A percentile compares a stretch with the other conserved stretches of the same genome.
Conservation (phyloP, 441 rosid species). For the Sinapis alba region DNA sequence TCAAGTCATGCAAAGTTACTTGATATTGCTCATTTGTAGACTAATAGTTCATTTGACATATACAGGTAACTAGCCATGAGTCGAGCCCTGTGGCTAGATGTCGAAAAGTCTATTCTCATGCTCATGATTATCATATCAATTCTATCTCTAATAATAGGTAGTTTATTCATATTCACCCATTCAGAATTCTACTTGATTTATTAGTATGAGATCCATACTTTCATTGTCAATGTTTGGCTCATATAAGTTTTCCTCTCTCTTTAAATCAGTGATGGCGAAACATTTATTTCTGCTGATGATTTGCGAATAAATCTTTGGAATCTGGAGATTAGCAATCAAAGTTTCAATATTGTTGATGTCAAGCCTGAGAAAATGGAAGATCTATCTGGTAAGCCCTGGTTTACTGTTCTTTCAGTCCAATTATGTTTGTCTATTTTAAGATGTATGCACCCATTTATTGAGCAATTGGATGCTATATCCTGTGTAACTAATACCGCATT, state of each 20-base stretch:
- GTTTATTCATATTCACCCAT: neutral
- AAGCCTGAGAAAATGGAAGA: constrained; percentile 99
- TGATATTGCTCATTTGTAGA: constrained; percentile 11
- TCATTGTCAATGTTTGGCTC: constrained; percentile 6
- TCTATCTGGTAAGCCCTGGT: constrained; percentile 70
- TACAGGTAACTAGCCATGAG: constrained; percentile 84
- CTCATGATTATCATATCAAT: constrained; percentile 98
- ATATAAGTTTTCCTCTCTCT: neutral
- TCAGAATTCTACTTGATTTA: neutral
- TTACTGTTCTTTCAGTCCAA: constrained; percentile 1
- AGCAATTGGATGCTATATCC: neutral
- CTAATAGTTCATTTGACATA: constrained; percentile 22
- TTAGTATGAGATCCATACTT: neutral
- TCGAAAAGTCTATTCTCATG: constrained; percentile 95
- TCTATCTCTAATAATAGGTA: constrained; percentile 98
- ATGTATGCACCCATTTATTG: neutral
- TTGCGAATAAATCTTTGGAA: constrained; percentile 98
- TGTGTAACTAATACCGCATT: constrained; percentile 12
- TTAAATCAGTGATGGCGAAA: constrained; percentile 86
- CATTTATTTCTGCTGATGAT: constrained; percentile 98
- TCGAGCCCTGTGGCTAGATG: constrained; percentile 89
- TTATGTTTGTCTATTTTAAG: neutral
- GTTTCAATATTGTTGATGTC: constrained; percentile 96
- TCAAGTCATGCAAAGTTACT: neutral
- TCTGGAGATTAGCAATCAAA: constrained; percentile 95